Evolutionary conservation across 495 filamentous ascomycete species (phyloP).

Genomic region (Aspergillus cristatus): DNA sequence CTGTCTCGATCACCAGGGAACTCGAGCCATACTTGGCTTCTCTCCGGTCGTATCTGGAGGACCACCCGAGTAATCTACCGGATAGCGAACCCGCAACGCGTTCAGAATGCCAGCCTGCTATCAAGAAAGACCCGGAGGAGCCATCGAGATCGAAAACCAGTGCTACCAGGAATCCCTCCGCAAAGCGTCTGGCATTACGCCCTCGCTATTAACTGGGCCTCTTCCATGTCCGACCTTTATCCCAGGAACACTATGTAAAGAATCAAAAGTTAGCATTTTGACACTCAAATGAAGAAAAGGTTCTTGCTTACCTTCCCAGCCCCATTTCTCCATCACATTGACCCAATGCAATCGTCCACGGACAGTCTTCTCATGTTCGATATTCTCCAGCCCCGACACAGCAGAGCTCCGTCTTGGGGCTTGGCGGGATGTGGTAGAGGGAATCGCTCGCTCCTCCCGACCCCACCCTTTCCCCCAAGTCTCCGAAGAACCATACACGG

Average conservation of each 20-base stretch:
- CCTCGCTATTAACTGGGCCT: background rate
- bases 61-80: background rate
- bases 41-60: conserved; percentile 19
- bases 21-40: conserved; percentile 23
- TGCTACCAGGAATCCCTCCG: background rate
- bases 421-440: conserved; percentile 2
- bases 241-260: conserved; percentile 31
- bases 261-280: background rate
- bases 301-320: conserved; percentile 59
- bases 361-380: conserved; percentile 58
- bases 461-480: conserved; percentile 7
- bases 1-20: conserved; percentile 23
- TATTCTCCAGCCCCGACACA: conserved; percentile 32
- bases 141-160: background rate
- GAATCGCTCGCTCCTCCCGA: background rate
- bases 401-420: conserved; percentile 21
- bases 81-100: background rate
- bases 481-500: conserved; percentile 6
- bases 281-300: background rate
- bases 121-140: background rate
- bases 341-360: conserved; percentile 65
- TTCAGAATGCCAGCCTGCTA: background rate
- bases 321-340: conserved; percentile 71
- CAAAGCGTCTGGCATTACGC: background rate
- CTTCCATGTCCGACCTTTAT: conserved; percentile 9